Conservation (phyloP, 176 grass and related monocot genomes). For the Aegilops sharonensis region DNA sequence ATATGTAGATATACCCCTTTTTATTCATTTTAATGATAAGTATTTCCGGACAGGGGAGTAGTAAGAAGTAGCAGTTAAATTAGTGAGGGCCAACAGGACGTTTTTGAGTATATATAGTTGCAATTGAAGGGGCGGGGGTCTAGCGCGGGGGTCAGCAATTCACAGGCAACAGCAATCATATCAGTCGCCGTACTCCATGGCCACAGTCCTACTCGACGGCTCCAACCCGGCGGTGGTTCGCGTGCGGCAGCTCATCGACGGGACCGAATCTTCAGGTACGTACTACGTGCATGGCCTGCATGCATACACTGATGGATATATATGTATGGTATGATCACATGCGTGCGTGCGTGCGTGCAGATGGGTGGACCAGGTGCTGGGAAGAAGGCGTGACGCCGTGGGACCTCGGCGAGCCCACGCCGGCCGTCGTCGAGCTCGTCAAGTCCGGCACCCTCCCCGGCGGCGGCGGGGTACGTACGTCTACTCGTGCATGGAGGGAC, state of each 20-base stretch:
- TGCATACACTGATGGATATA: neutral
- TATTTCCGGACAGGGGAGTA: too few species aligned
- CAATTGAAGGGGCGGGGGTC: too few species aligned
- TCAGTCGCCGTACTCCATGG: too few species aligned
- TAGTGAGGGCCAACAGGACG: too few species aligned
- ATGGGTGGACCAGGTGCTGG: neutral
- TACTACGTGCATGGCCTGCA: neutral
- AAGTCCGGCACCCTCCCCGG: constrained; percentile 28
- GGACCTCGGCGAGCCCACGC: constrained; percentile 23
- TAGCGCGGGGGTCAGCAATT: too few species aligned
- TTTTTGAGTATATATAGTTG: too few species aligned
- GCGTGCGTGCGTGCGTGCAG: neutral
- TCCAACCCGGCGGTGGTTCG: constrained; percentile 17
- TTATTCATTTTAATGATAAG: too few species aligned
- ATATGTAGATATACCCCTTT: too few species aligned
- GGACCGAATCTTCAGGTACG: neutral
- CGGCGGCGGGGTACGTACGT: too few species aligned
- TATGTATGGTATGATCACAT: neutral
- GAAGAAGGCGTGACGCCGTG: neutral
- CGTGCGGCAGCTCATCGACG: neutral
- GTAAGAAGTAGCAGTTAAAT: too few species aligned
- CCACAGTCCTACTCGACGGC: neutral
- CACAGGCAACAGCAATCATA: too few species aligned
- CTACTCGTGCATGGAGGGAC: too few species aligned
- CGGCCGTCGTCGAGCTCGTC: constrained; percentile 10